Percentiles rank a stretch among this genome's conserved stretches.
Evolutionary conservation across 108 stramenopile species (phyloP).

Genomic region (Mayamaea pseudoterrestris): DNA sequence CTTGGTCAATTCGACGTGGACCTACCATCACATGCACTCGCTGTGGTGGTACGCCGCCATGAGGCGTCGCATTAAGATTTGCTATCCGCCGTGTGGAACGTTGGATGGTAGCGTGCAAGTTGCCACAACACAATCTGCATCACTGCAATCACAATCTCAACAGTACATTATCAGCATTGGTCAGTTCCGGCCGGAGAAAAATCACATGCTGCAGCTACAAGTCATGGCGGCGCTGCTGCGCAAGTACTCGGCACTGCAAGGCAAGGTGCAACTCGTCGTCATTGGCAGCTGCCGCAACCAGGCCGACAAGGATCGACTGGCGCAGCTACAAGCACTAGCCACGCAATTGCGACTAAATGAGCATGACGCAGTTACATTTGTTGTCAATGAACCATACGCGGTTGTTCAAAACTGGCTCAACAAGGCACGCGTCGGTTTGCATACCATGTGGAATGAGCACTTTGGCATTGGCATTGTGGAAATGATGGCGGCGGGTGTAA

Average conservation of each 20-base stretch:
- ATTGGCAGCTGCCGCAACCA: conserved; percentile 87
- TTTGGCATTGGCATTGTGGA: conserved; percentile 99
- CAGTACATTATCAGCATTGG: conserved; percentile 82
- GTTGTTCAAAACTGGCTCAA: conserved; percentile 67
- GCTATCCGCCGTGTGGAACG: conserved; percentile 91
- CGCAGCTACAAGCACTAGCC: conserved; percentile 36
- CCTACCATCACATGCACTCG: conserved; percentile 66
- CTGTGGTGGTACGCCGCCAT: conserved; percentile 44
- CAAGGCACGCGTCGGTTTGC: conserved; percentile 81
- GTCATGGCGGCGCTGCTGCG: conserved; percentile 35
- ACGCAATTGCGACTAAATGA: conserved; percentile 28
- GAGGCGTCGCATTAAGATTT: conserved; percentile 27
- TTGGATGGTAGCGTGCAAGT: no score
- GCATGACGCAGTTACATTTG: conserved; percentile 62
- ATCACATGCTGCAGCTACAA: conserved; percentile 82
- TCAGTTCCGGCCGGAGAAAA: conserved; percentile 99
- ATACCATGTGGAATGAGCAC: conserved; percentile 99
- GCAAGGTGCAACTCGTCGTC: conserved; percentile 54
- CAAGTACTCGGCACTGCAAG: conserved; percentile 5
- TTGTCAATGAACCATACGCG: conserved; percentile 81
- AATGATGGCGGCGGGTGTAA: conserved; percentile 95
- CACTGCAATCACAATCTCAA: conserved; percentile 19
- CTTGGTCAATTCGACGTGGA: conserved; percentile 97
- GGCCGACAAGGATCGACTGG: conserved; percentile 66
- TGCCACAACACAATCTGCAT: neutral